These are phyloP conservation scores for Letharia lupina DNA, from an alignment of 495 filamentous ascomycete species.

Conservation along the genomic window DNA sequence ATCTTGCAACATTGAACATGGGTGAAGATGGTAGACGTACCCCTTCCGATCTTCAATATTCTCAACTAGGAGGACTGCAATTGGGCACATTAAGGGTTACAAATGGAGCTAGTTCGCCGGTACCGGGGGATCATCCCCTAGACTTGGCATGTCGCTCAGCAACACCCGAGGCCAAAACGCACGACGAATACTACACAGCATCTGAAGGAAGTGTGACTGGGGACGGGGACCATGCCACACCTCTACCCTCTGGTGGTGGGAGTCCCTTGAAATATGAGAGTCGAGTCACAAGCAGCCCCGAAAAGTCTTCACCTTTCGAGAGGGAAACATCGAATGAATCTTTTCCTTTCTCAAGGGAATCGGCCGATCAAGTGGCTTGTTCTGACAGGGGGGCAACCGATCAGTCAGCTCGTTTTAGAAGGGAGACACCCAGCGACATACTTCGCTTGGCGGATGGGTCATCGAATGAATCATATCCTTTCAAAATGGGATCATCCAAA, in stretches of 20 bases:
- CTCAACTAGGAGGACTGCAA: constrained; percentile 42
- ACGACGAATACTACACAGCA: constrained; percentile 20
- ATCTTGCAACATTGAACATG: constrained; percentile 20
- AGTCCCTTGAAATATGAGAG: constrained; percentile 1
- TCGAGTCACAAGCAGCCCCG: background rate
- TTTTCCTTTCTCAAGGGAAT: background rate
- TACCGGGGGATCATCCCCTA: constrained; percentile 33
- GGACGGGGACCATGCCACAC: constrained; percentile 3
- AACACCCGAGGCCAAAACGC: constrained; percentile 8
- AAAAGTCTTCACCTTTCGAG: background rate
- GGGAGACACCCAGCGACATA: background rate
- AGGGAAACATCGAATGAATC: background rate
- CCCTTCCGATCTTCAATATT: constrained; percentile 38
- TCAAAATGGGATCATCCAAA: background rate
- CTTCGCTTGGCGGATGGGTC: background rate
- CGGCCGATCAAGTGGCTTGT: background rate
- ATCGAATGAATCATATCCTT: background rate
- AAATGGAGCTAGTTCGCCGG: constrained; percentile 40
- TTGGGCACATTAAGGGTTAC: constrained; percentile 44
- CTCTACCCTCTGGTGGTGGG: background rate
- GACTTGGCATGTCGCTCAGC: background rate
- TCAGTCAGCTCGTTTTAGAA: background rate
- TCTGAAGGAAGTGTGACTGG: constrained; percentile 17
- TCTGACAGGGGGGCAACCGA: background rate
- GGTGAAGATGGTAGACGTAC: constrained; percentile 29